These are phyloP conservation scores for Ophiostoma triangulosporum DNA, from an alignment of 2,329 filamentous ascomycete genomes.

Conservation along the genomic window DNA sequence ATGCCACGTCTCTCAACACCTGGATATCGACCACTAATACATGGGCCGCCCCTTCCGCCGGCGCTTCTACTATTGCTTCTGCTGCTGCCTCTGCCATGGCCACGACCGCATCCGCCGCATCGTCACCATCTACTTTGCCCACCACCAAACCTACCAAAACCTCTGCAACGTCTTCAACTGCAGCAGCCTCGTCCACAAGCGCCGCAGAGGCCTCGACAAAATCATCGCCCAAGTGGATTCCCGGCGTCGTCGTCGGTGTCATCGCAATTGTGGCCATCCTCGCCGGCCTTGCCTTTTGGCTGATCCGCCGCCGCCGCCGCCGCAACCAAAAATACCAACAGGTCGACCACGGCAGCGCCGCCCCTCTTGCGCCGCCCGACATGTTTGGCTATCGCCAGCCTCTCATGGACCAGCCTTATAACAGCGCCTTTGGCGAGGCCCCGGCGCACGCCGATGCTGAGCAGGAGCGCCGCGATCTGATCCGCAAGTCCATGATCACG, in stretches of 20 bases:
- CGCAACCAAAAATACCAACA: background rate
- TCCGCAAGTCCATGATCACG: constrained; percentile 28
- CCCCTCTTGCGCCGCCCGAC: background rate
- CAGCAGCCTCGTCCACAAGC: background rate
- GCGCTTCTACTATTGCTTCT: background rate
- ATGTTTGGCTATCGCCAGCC: constrained; percentile 7
- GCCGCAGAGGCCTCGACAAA: background rate
- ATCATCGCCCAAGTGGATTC: background rate
- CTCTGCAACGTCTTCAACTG: too few relatives aligned
- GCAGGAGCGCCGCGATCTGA: constrained; percentile 26
- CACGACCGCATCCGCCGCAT: background rate
- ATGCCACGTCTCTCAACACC: background rate
- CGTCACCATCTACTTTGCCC: too few relatives aligned
- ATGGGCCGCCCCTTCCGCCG: background rate
- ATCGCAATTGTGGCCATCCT: constrained; percentile 16
- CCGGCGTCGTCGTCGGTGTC: constrained; percentile 16
- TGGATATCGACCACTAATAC: background rate
- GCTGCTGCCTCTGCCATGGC: background rate
- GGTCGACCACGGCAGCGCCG: background rate
- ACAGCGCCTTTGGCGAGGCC: too few relatives aligned
- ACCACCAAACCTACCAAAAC: too few relatives aligned
- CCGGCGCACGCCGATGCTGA: constrained; percentile 21
- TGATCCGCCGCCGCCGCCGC: background rate
- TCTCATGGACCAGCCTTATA: constrained; percentile 18
- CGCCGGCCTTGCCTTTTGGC: background rate